These are phyloP conservation scores for Rehmannia glutinosa DNA, from an alignment of 257 asterid genomes.

Conservation along the genomic window DNA sequence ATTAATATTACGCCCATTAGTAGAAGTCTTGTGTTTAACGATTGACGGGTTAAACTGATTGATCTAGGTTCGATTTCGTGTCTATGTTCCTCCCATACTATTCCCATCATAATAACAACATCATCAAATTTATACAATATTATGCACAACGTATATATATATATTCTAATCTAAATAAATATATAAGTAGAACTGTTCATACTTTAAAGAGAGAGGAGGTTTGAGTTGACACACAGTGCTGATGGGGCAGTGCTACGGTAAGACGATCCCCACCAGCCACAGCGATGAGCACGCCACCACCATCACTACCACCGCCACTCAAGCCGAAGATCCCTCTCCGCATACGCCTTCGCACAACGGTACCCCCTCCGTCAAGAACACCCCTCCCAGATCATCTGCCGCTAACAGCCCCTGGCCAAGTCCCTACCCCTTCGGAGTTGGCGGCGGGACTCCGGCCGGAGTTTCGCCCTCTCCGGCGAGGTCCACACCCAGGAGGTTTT, in stretches of 20 bases:
- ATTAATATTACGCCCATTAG: too few relatives aligned
- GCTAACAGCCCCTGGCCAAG: constrained; percentile 75
- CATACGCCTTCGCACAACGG: constrained; percentile 31
- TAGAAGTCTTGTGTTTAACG: too few relatives aligned
- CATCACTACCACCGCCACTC: constrained; percentile 19
- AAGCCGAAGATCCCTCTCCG: constrained; percentile 29
- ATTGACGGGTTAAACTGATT: too few relatives aligned
- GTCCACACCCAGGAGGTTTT: constrained; percentile 84
- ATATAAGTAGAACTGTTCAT: not conserved
- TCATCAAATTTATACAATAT: too few relatives aligned
- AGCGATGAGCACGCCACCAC: constrained; percentile 37
- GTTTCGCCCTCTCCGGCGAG: constrained; percentile 84
- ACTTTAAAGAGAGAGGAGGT: not conserved
- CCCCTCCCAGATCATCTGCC: constrained; percentile 76
- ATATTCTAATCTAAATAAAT: not conserved
- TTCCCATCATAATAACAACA: too few relatives aligned
- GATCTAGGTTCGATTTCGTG: too few relatives aligned
- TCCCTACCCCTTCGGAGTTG: constrained; percentile 64
- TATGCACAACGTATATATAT: not conserved
- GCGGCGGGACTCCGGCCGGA: constrained; percentile 37
- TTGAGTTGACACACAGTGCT: constrained; percentile 35
- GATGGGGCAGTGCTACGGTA: constrained; percentile 83
- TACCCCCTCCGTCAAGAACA: constrained; percentile 40
- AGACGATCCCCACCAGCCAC: constrained; percentile 62
- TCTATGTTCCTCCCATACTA: too few relatives aligned